Percentiles rank a stretch among this genome's conserved stretches.
These are phyloP conservation scores for Paecilomyces formosus DNA, from an alignment of 2,329 filamentous ascomycete genomes.

Conservation along the genomic window DNA sequence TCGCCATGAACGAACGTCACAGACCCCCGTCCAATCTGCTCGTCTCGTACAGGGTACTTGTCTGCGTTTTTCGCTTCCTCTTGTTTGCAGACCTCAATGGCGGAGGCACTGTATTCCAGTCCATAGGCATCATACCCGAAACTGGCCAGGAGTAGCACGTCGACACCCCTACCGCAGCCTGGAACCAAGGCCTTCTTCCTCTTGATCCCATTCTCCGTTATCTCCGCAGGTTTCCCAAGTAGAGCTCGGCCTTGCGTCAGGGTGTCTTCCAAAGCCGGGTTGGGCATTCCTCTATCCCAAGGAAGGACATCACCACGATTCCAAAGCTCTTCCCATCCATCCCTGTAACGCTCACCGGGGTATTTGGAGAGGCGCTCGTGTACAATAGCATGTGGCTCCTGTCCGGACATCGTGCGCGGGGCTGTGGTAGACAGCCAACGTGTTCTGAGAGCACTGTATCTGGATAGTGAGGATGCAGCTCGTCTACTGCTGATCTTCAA, in stretches of 20 bases:
- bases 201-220: slow-evolving; percentile 13
- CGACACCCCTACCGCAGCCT: slow-evolving; percentile 75
- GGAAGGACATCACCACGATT: slow-evolving; percentile 44
- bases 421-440: neutral
- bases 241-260: slow-evolving; percentile 33
- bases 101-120: slow-evolving; percentile 57
- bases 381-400: neutral
- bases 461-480: neutral
- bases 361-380: slow-evolving; percentile 35
- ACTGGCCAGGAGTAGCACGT: slow-evolving; percentile 66
- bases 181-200: slow-evolving; percentile 62
- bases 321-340: slow-evolving; percentile 53
- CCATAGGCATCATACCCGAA: slow-evolving; percentile 73
- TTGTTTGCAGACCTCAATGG: slow-evolving; percentile 31
- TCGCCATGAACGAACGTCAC: slow-evolving; percentile 37
- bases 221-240: slow-evolving; percentile 27
- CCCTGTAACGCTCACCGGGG: slow-evolving; percentile 32
- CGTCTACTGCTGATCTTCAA: neutral
- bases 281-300: slow-evolving; percentile 54
- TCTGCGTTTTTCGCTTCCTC: slow-evolving; percentile 25
- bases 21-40: slow-evolving; percentile 27
- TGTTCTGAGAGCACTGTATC: neutral
- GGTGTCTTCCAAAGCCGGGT: slow-evolving; percentile 51
- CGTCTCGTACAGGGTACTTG: slow-evolving; percentile 28
- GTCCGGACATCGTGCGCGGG: neutral